phyloP scores from a whole-genome alignment of 192 early-diverging fungal genomes.

The Dimargaris verticillata region DNA sequence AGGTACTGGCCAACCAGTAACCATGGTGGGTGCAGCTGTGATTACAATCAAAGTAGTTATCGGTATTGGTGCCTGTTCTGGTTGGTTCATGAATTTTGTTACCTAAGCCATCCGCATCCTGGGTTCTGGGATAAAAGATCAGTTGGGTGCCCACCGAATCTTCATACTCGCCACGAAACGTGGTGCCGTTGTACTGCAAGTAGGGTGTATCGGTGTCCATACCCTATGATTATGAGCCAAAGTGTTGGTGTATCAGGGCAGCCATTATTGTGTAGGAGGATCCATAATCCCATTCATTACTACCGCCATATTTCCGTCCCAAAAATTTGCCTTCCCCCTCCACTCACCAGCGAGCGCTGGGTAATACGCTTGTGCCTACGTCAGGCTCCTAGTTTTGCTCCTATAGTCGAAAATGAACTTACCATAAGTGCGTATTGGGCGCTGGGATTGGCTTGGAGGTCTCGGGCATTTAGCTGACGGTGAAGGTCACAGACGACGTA shows the following conservation, averaged over 20 bases:
- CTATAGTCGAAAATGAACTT: not conserved
- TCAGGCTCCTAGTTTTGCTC: too few species aligned
- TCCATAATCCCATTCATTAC: too few species aligned
- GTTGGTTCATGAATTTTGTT: not conserved
- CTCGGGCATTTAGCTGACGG: not conserved
- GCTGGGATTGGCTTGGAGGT: not conserved
- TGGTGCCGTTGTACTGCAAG: not conserved
- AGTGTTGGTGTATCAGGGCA: too few species aligned
- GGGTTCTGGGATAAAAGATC: not conserved
- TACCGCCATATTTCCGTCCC: too few species aligned
- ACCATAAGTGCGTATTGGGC: not conserved
- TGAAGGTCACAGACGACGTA: constrained; percentile 5
- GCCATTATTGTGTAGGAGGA: too few species aligned
- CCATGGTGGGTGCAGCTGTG: not conserved
- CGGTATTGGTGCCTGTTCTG: not conserved
- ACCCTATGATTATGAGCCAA: not conserved
- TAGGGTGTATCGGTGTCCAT: constrained; percentile 3
- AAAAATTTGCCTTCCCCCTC: too few species aligned
- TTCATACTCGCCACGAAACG: constrained; percentile 10
- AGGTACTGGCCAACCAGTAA: too few species aligned
- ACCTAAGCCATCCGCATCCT: too few species aligned
- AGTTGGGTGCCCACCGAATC: constrained; percentile 3
- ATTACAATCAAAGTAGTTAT: not conserved
- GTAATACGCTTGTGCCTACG: too few species aligned
- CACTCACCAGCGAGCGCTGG: too few species aligned